Conservation (phyloP, 768 basidiomycete species). For the Amanita fuliginea region DNA sequence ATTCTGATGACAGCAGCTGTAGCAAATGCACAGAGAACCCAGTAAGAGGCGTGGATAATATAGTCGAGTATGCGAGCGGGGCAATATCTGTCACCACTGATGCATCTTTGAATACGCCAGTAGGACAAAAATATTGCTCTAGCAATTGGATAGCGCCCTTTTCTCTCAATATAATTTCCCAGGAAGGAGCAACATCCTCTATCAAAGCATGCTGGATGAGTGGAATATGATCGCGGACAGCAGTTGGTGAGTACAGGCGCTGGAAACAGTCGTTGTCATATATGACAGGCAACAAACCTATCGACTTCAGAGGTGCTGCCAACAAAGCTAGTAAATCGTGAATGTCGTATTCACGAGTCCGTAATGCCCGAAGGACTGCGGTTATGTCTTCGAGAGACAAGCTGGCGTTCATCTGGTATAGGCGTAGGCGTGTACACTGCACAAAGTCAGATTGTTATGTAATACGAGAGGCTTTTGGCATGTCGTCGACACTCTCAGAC, state of each 20-base stretch:
- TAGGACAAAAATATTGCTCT: conserved; percentile 69
- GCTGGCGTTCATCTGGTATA: background rate
- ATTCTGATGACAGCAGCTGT: conserved; percentile 41
- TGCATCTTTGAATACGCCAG: conserved; percentile 37
- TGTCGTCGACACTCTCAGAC: conserved; percentile 25
- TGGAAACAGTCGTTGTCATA: conserved; percentile 33
- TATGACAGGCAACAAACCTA: conserved; percentile 49
- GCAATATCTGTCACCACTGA: conserved; percentile 39
- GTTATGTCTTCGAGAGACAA: conserved; percentile 16
- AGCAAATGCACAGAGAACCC: conserved; percentile 43
- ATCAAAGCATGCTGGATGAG: conserved; percentile 57
- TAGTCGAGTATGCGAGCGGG: conserved; percentile 50
- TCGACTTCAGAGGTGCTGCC: conserved; percentile 41
- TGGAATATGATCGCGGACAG: conserved; percentile 32
- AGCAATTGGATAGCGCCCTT: conserved; percentile 32
- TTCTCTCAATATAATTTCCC: conserved; percentile 47
- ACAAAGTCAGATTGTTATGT: background rate
- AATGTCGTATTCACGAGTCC: conserved; percentile 36
- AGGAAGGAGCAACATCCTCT: conserved; percentile 55
- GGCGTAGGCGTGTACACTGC: too few relatives aligned
- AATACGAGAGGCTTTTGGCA: background rate
- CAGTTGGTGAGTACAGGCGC: conserved; percentile 24
- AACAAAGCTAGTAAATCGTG: conserved; percentile 45
- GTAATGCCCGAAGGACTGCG: conserved; percentile 32
- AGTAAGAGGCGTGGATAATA: conserved; percentile 40